Evolutionary conservation across 228 moss, liverwort and hornwort genomes (phyloP), one percentile per base, ranked within the genome.

Genomic region (Sphagnum magellanicum): DNA sequence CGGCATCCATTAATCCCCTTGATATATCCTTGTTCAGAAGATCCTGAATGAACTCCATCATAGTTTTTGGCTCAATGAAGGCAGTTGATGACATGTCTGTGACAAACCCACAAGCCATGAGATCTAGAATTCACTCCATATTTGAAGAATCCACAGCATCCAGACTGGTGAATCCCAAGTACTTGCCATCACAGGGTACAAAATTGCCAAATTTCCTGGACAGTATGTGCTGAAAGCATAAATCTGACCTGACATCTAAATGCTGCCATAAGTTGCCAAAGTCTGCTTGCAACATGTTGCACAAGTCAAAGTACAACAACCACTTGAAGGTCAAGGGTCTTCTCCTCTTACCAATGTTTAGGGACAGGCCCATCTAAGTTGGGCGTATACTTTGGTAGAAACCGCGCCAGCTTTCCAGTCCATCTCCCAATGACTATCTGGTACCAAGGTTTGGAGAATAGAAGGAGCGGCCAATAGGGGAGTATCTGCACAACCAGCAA

Each of bases 331-430:
- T 32, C 32, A 32, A 32, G 32, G 32, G 32, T 32, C 32, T 32
- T 32, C 32, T 32, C 32, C 32, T 32, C 61, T 4, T 77, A 93
- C 98, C 98, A 76, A 98, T 98, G 68, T 98, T 98, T 61, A 98
- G 83, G 68, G 98, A 98, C 55, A 98, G 71, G 6, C 98, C 98
- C 98, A 98, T 98, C 71, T 98, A 94, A 61, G 98, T 98, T 49
- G 98, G 98, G 59, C 98, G 77, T 53, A 98, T 98, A 73, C 98
- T 98, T 70, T 98, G 98, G 64, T 98, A 98, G 62, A 98, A 98
- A n/a, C 98, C 98, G 60, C 98, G 76, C 98, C 98, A 98, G 75
- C 98, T 98, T 79, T 98, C 98, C 14, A 98, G 86, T 50, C 98
- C 98, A 74, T 98, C 94, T 7, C 98, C 98, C 69, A 98, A 63